Evolutionary conservation across 768 basidiomycete genomes (phyloP), one percentile per base, ranked within the genome.

Genomic region (Rhodotorula babjevae): DNA sequence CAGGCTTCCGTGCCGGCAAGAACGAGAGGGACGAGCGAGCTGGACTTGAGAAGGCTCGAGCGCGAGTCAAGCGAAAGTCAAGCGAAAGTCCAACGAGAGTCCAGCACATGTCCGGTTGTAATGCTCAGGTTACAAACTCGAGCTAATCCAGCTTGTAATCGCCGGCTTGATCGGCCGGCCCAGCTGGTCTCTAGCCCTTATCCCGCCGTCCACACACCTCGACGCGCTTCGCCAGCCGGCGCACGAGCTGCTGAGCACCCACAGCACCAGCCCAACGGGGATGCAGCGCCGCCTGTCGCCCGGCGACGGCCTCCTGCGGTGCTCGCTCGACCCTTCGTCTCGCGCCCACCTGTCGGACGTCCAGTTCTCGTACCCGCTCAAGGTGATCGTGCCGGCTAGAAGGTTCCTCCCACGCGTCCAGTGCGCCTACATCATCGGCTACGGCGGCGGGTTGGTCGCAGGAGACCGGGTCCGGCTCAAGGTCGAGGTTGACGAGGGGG

Each of bases 381-480:
- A 78, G 68, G 55, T 78, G 9, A 68, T 78, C 59, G 57, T 47
- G 2, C 75, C 77, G 2, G 18, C 27, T 2, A 47, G 74, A 21
- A 44, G 61, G 16, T 68, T 71, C 61, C 33, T 63, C 36, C 63
- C 58, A 0, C n/a, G 62, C 25, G 23, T 74, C 16, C 63, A 62
- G 50, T 55, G 57, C 61, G 42, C 47, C 18, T 97, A 96, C 77
- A 83, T 91, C 27, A 80, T 97, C 69, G 88, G 87, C 49, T 98
- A 97, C 76, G 94, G 94, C 0, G 94, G 94, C 19, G 94, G 94
- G 6, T 84, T 98, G 18, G 90, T 98, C 50, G 87, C 89, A 11
- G 93, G 93, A 0, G 94, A 98, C 82, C 81, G 83, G 40, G 83
- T 96, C 63, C 80, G 84, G 57, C 79, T 97, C 21, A 77, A 81